Conservation (phyloP, 495 filamentous ascomycete genomes). For the Rhizodiscina lignyota region DNA sequence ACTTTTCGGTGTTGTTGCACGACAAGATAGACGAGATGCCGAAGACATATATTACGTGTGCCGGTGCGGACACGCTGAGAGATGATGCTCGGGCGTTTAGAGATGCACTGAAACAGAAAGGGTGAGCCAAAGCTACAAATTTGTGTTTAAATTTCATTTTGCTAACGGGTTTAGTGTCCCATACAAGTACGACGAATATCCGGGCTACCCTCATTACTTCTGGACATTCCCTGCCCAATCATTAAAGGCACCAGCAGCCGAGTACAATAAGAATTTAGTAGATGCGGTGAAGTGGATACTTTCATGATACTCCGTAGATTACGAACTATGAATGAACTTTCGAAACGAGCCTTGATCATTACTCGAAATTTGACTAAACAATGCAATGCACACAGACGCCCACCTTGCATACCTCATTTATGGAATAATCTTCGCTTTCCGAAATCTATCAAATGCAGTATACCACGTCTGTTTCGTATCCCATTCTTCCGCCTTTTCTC, state of each 20-base stretch:
- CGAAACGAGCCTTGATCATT: no score
- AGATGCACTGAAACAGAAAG: constrained; percentile 8
- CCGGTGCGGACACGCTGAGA: constrained; percentile 10
- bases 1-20: constrained; percentile 8
- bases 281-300: neutral
- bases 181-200: neutral
- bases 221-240: neutral
- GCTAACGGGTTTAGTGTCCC: neutral
- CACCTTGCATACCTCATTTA: no score
- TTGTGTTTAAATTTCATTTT: no score
- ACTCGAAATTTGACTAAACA: no score
- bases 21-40: constrained; percentile 7
- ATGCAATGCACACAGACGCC: no score
- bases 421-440: constrained; percentile 20
- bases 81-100: constrained; percentile 11
- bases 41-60: constrained; percentile 8
- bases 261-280: neutral
- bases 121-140: constrained; percentile 2
- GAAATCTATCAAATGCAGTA: constrained; percentile 23
- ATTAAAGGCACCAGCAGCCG: neutral
- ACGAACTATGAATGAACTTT: no score
- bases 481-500: constrained; percentile 16
- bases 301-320: neutral
- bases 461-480: constrained; percentile 20
- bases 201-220: neutral